phyloP scores from a whole-genome alignment of 106 monocot species.

The Acorus calamus region DNA sequence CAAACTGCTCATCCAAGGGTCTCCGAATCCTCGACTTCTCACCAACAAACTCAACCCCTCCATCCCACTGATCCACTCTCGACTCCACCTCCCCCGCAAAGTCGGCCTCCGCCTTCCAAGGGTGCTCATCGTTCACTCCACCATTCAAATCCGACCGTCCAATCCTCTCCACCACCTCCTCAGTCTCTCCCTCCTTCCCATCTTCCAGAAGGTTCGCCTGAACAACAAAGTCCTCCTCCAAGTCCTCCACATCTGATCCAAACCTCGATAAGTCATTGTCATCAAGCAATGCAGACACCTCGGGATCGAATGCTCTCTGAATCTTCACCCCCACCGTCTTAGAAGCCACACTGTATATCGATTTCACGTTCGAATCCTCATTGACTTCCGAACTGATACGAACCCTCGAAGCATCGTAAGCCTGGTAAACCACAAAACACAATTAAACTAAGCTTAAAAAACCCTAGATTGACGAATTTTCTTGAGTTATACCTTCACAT shows the following conservation, averaged over 20 bases:
- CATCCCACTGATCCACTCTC: constrained; percentile 6
- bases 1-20: constrained; percentile 75
- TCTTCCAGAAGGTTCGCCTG: constrained; percentile 49
- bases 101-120: background rate
- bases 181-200: constrained; percentile 19
- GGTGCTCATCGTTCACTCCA: constrained; percentile 4
- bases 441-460: background rate
- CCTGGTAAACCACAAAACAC: constrained; percentile 18
- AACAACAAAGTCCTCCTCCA: constrained; percentile 90
- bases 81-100: background rate
- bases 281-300: constrained; percentile 66
- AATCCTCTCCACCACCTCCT: background rate
- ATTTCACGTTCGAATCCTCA: constrained; percentile 11
- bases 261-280: constrained; percentile 61
- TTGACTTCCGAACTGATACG: constrained; percentile 13
- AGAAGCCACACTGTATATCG: constrained; percentile 38
- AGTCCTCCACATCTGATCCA: constrained; percentile 79
- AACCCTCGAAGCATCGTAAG: constrained; percentile 68
- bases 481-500: constrained; percentile 43
- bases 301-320: constrained; percentile 58
- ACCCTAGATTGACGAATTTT: background rate
- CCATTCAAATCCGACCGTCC: background rate
- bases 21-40: constrained; percentile 45
- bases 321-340: constrained; percentile 44
- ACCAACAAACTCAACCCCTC: constrained; percentile 8